Percentiles rank a stretch among this genome's conserved stretches.
These are phyloP conservation scores for Nothophoma quercina DNA, from an alignment of 2,329 filamentous ascomycete genomes.

Conservation along the genomic window DNA sequence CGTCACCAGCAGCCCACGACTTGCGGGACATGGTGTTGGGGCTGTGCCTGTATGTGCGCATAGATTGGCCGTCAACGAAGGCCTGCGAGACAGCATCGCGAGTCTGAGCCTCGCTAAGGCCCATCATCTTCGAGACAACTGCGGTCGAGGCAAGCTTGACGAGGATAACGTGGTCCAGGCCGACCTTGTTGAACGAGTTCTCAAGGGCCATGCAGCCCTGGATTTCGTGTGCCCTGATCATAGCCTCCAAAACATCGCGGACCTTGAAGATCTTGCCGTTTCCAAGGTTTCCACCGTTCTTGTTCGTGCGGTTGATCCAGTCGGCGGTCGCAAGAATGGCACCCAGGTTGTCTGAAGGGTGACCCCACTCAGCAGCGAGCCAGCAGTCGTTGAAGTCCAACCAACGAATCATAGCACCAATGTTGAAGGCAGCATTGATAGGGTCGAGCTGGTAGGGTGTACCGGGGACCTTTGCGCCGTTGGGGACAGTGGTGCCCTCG, in stretches of 20 bases:
- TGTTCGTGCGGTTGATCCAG: conserved; percentile 95
- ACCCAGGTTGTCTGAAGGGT: conserved; percentile 96
- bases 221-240: conserved; percentile 99
- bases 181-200: conserved; percentile 99
- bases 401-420: conserved; percentile 98
- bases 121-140: conserved; percentile 94
- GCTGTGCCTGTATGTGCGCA: conserved; percentile 96
- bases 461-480: conserved; percentile 88
- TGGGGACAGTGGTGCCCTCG: conserved; percentile 87
- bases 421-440: conserved; percentile 97
- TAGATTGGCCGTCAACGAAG: conserved; percentile 94
- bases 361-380: conserved; percentile 98
- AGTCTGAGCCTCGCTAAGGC: conserved; percentile 87
- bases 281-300: conserved; percentile 77
- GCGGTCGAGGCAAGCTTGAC: conserved; percentile 97
- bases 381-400: conserved; percentile 99
- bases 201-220: conserved; percentile 95
- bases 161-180: conserved; percentile 94
- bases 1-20: conserved; percentile 98
- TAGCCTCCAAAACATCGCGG: conserved; percentile 90
- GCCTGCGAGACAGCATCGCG: conserved; percentile 96
- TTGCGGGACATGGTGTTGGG: conserved; percentile 99
- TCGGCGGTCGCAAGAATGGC: conserved; percentile 96
- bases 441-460: conserved; percentile 95
- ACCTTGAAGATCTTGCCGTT: conserved; percentile 84